A percentile compares a stretch with the other conserved stretches of the same genome.
Evolutionary conservation across 371 early-diverging fungal genomes (phyloP).

Genomic region (Neoconidiobolus thromboides): DNA sequence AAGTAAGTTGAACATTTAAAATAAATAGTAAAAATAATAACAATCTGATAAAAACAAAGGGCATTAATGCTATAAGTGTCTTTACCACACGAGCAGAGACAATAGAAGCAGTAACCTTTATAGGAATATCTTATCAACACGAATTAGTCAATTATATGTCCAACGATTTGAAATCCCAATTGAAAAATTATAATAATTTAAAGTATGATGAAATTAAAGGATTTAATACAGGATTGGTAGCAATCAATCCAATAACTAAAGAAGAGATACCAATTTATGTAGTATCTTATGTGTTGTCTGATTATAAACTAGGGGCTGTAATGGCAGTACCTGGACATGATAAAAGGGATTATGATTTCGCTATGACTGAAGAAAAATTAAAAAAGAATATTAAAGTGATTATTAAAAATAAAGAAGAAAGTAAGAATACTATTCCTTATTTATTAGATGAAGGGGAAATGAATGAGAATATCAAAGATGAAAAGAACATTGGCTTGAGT

Average conservation of each 20-base stretch:
- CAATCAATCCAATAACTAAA: conserved; percentile 37
- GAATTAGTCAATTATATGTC: background rate
- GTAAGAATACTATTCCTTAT: conserved; percentile 13
- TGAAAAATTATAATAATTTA: background rate
- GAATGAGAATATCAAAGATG: background rate
- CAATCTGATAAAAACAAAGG: no score
- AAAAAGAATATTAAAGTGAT: conserved; percentile 12
- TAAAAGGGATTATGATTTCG: conserved; percentile 52
- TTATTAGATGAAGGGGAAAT: background rate
- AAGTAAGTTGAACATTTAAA: no score
- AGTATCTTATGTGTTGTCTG: conserved; percentile 53
- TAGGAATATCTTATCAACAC: background rate
- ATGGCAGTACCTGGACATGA: conserved; percentile 82
- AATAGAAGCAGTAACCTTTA: no score
- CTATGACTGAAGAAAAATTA: conserved; percentile 19
- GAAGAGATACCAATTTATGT: conserved; percentile 50
- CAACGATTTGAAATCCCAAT: background rate
- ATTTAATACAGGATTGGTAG: conserved; percentile 44
- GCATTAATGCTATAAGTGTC: no score
- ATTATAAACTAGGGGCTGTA: conserved; percentile 71
- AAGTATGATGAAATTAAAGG: conserved; percentile 13
- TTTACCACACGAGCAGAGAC: no score
- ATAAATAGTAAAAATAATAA: no score
- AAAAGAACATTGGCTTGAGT: background rate
- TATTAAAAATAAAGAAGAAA: no score